Evolutionary conservation across 441 rosid species (phyloP), one percentile per base, ranked within the genome.

Genomic region (Gossypium davidsonii): DNA sequence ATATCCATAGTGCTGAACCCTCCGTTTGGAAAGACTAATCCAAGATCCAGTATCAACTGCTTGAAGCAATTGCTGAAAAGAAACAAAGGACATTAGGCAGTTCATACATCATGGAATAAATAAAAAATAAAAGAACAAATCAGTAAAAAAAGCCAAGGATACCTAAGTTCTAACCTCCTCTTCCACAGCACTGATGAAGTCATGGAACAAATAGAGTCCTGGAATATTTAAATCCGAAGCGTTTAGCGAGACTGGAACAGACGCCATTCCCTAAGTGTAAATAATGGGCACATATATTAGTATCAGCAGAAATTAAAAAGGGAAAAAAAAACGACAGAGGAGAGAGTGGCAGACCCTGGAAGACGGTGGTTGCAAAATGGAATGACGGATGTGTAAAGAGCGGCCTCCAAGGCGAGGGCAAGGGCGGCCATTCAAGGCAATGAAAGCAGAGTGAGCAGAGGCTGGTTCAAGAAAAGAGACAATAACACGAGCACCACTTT

Each of bases 1-100:
- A 72, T 94, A 94, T 73, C 98, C 98, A 73, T 94, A 89, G 84
- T 94, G 98, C 79, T 90, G 98, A 81, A 92, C 97, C 82, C 97
- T 88, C 75, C 97, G 81, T 80, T 90, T 94, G 0, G 97, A 76
- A 0, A 94, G 95, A 76, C 78, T 81, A 42, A 86, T 85, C 98
- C 97, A 92, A 72, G 94, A 87, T 58, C 77, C 80, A 56, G 67
- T 70, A 81, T 94, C 97, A 80, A 94, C 93, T n/a, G 92, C 95
- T 31, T 85, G 88, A 81, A 94, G 91, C 85, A 90, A 79, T 77
- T 88, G 90, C 98, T 94, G 75, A 63, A 53, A 66, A 64, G 66
- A 77, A 56, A 56, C 52, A 26, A 61, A 46, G 64, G 25, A 64
- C 67, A 58, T 64, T 2, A 26, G 15, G 5, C n/a, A 63, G 69